phyloP scores from a whole-genome alignment of 208 protist species.

The Trypanosoma mega region DNA sequence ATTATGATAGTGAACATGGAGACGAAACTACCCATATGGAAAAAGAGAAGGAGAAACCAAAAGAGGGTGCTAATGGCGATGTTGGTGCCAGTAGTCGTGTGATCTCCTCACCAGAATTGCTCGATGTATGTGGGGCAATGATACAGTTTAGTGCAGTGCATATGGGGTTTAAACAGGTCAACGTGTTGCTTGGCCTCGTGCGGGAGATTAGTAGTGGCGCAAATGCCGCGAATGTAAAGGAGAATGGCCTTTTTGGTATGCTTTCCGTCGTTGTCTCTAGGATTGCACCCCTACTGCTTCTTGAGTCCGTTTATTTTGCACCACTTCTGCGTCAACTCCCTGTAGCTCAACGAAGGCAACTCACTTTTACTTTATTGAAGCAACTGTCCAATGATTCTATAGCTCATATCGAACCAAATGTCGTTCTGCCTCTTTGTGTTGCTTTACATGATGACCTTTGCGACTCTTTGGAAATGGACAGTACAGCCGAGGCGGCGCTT shows the following conservation, averaged over 20 bases:
- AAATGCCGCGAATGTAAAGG: background rate
- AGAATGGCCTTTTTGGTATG: slow-evolving; percentile 9
- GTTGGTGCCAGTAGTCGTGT: background rate
- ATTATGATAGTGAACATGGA: too few species aligned
- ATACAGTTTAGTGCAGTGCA: slow-evolving; percentile 13
- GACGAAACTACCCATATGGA: too few species aligned
- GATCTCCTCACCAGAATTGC: background rate
- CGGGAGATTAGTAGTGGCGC: background rate
- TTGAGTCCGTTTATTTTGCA: slow-evolving; percentile 4
- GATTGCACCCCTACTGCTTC: background rate
- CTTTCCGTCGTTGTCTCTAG: background rate
- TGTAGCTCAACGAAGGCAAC: background rate
- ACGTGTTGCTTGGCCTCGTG: slow-evolving; percentile 10
- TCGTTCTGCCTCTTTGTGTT: too few species aligned
- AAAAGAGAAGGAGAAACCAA: too few species aligned
- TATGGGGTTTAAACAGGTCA: slow-evolving; percentile 5
- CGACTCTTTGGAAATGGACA: too few species aligned
- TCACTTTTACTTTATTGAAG: background rate
- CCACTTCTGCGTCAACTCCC: background rate
- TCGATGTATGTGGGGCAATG: slow-evolving; percentile 4
- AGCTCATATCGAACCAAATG: background rate
- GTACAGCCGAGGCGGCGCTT: background rate
- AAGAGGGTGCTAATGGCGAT: background rate
- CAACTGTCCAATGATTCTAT: background rate
- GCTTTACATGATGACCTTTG: too few species aligned